Percentiles rank a stretch among this genome's conserved stretches.
These are phyloP conservation scores for Fusarium xylarioides DNA, from an alignment of 2,329 filamentous ascomycete genomes.

Conservation along the genomic window DNA sequence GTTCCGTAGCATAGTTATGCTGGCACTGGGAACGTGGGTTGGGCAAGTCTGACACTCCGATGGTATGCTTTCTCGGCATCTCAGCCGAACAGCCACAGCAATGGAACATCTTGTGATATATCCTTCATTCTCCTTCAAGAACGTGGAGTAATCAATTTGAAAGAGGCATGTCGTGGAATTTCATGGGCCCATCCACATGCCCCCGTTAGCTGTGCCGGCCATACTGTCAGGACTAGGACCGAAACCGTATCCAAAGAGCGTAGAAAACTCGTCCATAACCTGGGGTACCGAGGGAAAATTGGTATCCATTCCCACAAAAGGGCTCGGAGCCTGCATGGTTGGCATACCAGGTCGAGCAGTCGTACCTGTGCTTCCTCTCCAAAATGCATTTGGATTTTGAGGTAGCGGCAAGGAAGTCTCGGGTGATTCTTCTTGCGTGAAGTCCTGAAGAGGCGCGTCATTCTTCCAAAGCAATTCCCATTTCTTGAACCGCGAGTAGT, in stretches of 20 bases:
- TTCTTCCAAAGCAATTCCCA: constrained; percentile 62
- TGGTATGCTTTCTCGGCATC: neutral
- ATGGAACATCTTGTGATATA: neutral
- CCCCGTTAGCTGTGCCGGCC: constrained; percentile 36
- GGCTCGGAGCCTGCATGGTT: constrained; percentile 44
- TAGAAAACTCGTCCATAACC: constrained; percentile 50
- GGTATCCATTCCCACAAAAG: constrained; percentile 50
- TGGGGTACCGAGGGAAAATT: constrained; percentile 52
- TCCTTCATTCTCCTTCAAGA: constrained; percentile 11
- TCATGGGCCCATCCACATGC: constrained; percentile 45
- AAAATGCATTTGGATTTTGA: constrained; percentile 37
- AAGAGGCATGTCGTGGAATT: neutral
- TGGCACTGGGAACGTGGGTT: neutral
- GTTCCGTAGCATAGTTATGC: neutral
- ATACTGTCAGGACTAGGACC: constrained; percentile 45
- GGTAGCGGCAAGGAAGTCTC: constrained; percentile 37
- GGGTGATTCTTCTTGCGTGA: constrained; percentile 37
- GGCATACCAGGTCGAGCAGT: constrained; percentile 38
- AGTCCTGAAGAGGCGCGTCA: constrained; percentile 42
- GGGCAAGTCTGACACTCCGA: neutral
- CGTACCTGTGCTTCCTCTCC: constrained; percentile 32
- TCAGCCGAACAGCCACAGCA: neutral
- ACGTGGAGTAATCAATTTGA: neutral
- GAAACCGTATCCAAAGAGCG: constrained; percentile 45
- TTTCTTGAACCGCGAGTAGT: constrained; percentile 61